A percentile compares a stretch with the other conserved stretches of the same genome.
phyloP scores from a whole-genome alignment of 768 basidiomycete genomes.

The Russula brevipes region DNA sequence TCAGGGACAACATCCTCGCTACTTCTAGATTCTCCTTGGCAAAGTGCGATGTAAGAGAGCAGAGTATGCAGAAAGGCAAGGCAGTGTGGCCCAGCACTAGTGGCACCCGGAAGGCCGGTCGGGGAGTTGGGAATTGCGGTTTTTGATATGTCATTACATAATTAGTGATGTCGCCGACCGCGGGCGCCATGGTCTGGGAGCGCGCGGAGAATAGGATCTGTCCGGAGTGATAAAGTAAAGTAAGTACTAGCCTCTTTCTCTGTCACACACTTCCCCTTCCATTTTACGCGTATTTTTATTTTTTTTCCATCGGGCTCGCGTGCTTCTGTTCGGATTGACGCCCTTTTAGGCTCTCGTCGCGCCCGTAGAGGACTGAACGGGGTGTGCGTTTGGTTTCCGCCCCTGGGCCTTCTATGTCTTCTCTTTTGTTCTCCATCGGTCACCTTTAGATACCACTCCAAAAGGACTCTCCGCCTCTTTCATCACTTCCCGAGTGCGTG shows the following conservation, averaged over 20 bases:
- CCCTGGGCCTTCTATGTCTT: constrained; percentile 3
- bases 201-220: constrained; percentile 1
- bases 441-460: not conserved
- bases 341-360: constrained; percentile 8
- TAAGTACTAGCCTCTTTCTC: constrained; percentile 6
- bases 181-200: not conserved
- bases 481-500: not conserved
- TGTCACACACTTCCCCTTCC: constrained; percentile 13
- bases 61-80: too few relatives aligned
- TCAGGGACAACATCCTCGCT: too few relatives aligned
- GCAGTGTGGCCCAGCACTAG: too few relatives aligned
- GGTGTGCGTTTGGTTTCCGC: not conserved
- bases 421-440: constrained; percentile 14
- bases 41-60: too few relatives aligned
- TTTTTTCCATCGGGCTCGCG: not conserved
- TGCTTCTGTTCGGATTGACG: constrained; percentile 15
- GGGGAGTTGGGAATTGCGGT: too few relatives aligned
- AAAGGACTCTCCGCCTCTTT: not conserved
- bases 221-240: constrained; percentile 12
- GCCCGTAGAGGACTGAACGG: not conserved
- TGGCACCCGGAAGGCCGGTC: too few relatives aligned
- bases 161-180: too few relatives aligned
- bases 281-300: constrained; percentile 2
- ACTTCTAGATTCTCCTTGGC: too few relatives aligned
- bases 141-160: too few relatives aligned